Evolutionary conservation across 371 early-diverging fungal genomes (phyloP).

Genomic region (Zychaea mexicana): DNA sequence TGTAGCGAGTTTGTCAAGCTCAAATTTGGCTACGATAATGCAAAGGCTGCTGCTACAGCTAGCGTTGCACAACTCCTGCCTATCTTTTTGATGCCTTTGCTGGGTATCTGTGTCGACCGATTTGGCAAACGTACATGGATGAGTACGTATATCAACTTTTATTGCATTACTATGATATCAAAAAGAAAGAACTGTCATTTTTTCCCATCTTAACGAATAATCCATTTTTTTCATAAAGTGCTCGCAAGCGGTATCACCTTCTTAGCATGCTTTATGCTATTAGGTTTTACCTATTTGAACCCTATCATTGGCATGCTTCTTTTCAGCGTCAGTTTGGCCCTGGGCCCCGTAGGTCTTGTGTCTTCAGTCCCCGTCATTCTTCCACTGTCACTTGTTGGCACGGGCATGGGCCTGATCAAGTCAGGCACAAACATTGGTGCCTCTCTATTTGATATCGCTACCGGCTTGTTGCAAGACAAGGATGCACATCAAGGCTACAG

Average conservation of each 20-base stretch:
- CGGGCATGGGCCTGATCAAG: slow-evolving; percentile 70
- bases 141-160: slow-evolving; percentile 23
- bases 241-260: slow-evolving; percentile 48
- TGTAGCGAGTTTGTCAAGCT: slow-evolving; percentile 62
- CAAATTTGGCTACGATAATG: slow-evolving; percentile 52
- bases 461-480: slow-evolving; percentile 64
- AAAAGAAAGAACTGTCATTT: neutral
- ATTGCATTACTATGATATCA: neutral
- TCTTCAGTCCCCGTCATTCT: slow-evolving; percentile 68
- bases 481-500: slow-evolving; percentile 42
- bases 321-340: slow-evolving; percentile 62
- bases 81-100: slow-evolving; percentile 64
- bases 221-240: slow-evolving; percentile 18
- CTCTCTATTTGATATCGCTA: slow-evolving; percentile 63
- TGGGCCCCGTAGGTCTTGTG: slow-evolving; percentile 70
- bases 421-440: slow-evolving; percentile 66
- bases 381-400: slow-evolving; percentile 60
- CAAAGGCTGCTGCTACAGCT: slow-evolving; percentile 58
- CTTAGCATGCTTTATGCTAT: slow-evolving; percentile 36
- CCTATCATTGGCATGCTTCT: slow-evolving; percentile 63
- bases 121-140: slow-evolving; percentile 55
- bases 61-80: slow-evolving; percentile 68
- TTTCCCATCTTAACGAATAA: neutral
- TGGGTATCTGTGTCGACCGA: slow-evolving; percentile 63
- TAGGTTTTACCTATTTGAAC: slow-evolving; percentile 50